Evolutionary conservation across 352 stramenopile species (phyloP).

Genomic region (Phytopythium boreale): DNA sequence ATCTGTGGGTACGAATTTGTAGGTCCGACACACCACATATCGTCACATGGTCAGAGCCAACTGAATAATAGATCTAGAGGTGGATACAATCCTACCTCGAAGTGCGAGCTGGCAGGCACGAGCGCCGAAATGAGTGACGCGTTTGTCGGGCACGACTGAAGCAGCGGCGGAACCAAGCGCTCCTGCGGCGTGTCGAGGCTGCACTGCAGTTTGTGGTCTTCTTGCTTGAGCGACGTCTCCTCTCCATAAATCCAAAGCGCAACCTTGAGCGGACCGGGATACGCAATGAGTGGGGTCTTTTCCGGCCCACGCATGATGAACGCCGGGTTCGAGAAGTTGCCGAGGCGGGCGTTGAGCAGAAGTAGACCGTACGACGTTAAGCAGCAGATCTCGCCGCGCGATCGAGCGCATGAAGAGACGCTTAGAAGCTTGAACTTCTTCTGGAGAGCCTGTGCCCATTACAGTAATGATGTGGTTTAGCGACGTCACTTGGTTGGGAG

Average conservation of each 20-base stretch:
- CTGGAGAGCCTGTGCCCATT: background rate
- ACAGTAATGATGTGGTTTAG: background rate
- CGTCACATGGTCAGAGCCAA: background rate
- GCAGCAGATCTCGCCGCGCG: slow-evolving; percentile 41
- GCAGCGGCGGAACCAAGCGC: slow-evolving; percentile 28
- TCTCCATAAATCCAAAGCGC: slow-evolving; percentile 47
- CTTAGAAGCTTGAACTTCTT: slow-evolving; percentile 63
- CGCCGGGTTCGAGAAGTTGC: slow-evolving; percentile 23
- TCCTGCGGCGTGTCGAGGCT: slow-evolving; percentile 37
- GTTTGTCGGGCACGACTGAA: slow-evolving; percentile 34
- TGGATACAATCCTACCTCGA: slow-evolving; percentile 35
- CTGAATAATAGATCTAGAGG: background rate
- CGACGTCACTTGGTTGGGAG: background rate
- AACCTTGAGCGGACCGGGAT: slow-evolving; percentile 35
- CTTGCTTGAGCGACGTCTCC: slow-evolving; percentile 45
- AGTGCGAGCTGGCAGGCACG: slow-evolving; percentile 42
- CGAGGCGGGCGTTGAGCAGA: slow-evolving; percentile 20
- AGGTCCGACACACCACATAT: too few species aligned
- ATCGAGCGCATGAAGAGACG: slow-evolving; percentile 32
- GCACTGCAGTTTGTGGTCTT: slow-evolving; percentile 55
- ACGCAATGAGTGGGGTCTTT: slow-evolving; percentile 45
- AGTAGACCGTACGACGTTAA: slow-evolving; percentile 59
- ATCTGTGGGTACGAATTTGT: slow-evolving; percentile 26
- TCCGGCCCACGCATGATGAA: slow-evolving; percentile 36
- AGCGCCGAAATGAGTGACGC: slow-evolving; percentile 39